phyloP scores from a whole-genome alignment of 2,329 filamentous ascomycete genomes.

The Juglanconis sp. region DNA sequence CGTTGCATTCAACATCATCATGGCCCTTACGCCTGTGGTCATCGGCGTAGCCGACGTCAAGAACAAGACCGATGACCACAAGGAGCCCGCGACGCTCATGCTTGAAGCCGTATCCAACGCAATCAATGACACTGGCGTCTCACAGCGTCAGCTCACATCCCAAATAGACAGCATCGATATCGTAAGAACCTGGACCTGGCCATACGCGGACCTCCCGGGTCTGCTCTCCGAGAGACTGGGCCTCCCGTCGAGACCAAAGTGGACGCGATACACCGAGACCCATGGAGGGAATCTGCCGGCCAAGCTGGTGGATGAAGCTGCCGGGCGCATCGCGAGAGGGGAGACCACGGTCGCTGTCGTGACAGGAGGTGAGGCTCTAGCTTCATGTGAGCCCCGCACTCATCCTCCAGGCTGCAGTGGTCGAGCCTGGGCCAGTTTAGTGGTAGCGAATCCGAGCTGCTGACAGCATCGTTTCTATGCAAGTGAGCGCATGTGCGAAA shows the following conservation, averaged over 20 bases:
- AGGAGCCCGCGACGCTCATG: constrained; percentile 59
- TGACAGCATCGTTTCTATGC: background rate
- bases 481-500: constrained; percentile 33
- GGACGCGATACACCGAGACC: constrained; percentile 45
- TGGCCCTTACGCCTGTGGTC: constrained; percentile 45
- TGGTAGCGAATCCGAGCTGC: background rate
- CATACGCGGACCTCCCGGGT: constrained; percentile 56
- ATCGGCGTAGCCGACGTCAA: constrained; percentile 61
- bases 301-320: constrained; percentile 61
- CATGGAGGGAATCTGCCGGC: constrained; percentile 65
- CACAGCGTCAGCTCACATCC: constrained; percentile 34
- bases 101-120: constrained; percentile 51
- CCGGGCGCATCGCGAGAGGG: constrained; percentile 51
- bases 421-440: too few relatives aligned
- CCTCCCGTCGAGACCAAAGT: constrained; percentile 36
- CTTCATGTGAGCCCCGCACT: constrained; percentile 42
- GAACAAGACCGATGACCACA: constrained; percentile 55
- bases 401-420: background rate
- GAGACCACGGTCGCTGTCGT: constrained; percentile 56
- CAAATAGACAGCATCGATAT: constrained; percentile 57
- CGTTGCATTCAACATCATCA: background rate
- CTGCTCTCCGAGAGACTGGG: constrained; percentile 48
- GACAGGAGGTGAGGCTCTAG: constrained; percentile 63
- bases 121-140: constrained; percentile 44
- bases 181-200: constrained; percentile 65